Evolutionary conservation across 306 rosid species (phyloP), one percentile per base, ranked within the genome.

Genomic region (Prunus kanzakura): DNA sequence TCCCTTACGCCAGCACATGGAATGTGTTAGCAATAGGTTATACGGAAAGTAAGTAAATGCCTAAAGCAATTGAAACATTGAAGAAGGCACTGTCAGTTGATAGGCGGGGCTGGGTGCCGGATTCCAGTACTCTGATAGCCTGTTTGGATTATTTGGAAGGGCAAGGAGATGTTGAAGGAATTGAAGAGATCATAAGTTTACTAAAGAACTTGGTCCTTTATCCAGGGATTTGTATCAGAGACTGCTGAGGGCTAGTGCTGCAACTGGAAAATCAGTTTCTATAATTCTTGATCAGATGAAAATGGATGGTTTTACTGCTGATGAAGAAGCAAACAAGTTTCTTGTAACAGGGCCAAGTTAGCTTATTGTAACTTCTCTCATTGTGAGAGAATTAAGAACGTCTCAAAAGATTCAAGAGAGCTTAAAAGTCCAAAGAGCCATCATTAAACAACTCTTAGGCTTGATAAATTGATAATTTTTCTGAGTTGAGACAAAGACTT

Each of bases 141-240:
- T 83, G 87, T 79, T 30, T 83, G 46, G 76, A 79, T 65, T 66
- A 79, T 78, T 83, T 83, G 54, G 79, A 83, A 79, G 76, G 45
- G 16, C 72, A 61, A 55, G 66, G 73, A 35, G 87, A 83, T 79
- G 46, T 25, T 51, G 72, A 55, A 20, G 77, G 72, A 71, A 83
- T 83, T 81, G 81, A 71, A 43, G 84, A 79, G 69, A 52, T 79
- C 32, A n/a, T 71, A 49, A 46, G 9, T 64, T 13, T 70, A 63
- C 41, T 77, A 54, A 71, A 52, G 18, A 71, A 60, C 51, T 32
- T 69, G 45, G 76, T 8, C 50, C 52, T 45, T 67, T 79, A 4
- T 60, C 66, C 56, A 23, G 15, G 56, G 81, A 79, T 45, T 58
- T 52, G 43, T 55, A 61, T 69, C n/a, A 60, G 41, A 79, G 78